A percentile compares a stretch with the other conserved stretches of the same genome.
These are phyloP conservation scores for Podospora didyma DNA, from an alignment of 495 filamentous ascomycete genomes.

Conservation along the genomic window DNA sequence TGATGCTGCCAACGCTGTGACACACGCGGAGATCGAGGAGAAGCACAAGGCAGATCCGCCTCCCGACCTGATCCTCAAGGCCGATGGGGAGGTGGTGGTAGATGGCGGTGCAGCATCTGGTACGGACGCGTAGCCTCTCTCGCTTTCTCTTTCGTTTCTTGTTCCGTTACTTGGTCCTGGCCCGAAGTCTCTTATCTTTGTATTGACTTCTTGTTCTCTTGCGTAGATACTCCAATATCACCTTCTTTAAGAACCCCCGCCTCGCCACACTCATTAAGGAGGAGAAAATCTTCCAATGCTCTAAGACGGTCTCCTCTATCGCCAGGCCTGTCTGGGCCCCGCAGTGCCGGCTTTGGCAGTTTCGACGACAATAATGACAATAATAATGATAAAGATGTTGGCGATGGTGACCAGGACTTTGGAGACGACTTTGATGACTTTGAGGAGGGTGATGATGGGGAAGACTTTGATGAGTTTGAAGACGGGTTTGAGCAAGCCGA, in stretches of 20 bases:
- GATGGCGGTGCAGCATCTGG: slow-evolving; percentile 27
- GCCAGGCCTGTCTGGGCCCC: slow-evolving; percentile 5
- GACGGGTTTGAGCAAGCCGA: slow-evolving; percentile 72
- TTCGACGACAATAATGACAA: slow-evolving; percentile 2
- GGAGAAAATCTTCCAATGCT: slow-evolving; percentile 35
- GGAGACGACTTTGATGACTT: slow-evolving; percentile 97
- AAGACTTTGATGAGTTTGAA: slow-evolving; percentile 66
- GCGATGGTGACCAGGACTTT: slow-evolving; percentile 51
- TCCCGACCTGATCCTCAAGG: slow-evolving; percentile 45
- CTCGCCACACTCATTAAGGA: slow-evolving; percentile 12
- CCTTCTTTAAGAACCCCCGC: slow-evolving; percentile 27
- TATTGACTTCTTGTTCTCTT: slow-evolving; percentile 30
- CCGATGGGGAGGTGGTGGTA: slow-evolving; percentile 30
- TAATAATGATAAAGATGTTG: slow-evolving; percentile 30
- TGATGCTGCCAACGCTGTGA: slow-evolving; percentile 37
- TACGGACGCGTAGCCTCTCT: slow-evolving; percentile 35
- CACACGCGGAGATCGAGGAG: slow-evolving; percentile 33
- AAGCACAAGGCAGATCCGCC: slow-evolving; percentile 42
- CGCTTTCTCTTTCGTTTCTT: slow-evolving; percentile 4
- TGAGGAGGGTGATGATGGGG: slow-evolving; percentile 83
- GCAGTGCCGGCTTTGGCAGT: not conserved
- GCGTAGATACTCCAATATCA: slow-evolving; percentile 39
- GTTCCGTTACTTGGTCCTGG: not conserved
- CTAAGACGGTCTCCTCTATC: slow-evolving; percentile 14
- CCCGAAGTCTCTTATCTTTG: slow-evolving; percentile 8